Conservation (phyloP, 192 early-diverging fungal species). For the Backusella luteola region DNA sequence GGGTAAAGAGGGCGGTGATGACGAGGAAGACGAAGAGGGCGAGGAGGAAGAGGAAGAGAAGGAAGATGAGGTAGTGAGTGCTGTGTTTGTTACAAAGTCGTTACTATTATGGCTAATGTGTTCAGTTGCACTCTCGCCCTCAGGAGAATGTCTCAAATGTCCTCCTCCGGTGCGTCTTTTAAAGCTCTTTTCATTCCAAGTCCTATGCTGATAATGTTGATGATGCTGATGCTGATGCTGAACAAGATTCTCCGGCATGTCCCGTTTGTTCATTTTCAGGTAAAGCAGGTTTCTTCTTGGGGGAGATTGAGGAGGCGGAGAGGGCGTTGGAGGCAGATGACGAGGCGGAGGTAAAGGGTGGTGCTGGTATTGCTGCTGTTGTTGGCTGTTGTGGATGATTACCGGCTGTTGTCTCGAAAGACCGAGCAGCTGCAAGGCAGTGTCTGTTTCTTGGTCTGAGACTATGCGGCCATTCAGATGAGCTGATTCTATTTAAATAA, state of each 20-base stretch:
- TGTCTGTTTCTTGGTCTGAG: slow-evolving; percentile 18
- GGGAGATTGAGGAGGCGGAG: not conserved
- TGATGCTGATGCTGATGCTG: not conserved
- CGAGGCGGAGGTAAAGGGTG: not conserved
- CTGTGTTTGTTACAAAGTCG: not conserved
- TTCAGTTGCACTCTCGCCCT: not conserved
- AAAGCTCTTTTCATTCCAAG: not conserved
- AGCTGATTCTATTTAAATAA: not conserved
- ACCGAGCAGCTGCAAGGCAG: slow-evolving; percentile 29
- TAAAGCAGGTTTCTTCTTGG: not conserved
- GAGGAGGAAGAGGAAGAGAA: not conserved
- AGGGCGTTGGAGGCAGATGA: not conserved
- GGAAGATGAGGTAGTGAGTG: not conserved
- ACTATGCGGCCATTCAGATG: not conserved
- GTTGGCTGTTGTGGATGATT: not conserved
- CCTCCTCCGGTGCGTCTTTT: not conserved
- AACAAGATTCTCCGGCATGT: not conserved
- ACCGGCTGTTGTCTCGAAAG: not conserved
- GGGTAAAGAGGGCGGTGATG: not conserved
- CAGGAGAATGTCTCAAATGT: not conserved
- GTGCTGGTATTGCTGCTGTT: not conserved
- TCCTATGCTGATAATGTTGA: not conserved
- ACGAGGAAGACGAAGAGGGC: not conserved
- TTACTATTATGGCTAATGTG: not conserved
- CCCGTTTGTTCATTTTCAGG: not conserved